phyloP scores from a whole-genome alignment of 148 eudicot species.

The Salicornia ramosissima region DNA sequence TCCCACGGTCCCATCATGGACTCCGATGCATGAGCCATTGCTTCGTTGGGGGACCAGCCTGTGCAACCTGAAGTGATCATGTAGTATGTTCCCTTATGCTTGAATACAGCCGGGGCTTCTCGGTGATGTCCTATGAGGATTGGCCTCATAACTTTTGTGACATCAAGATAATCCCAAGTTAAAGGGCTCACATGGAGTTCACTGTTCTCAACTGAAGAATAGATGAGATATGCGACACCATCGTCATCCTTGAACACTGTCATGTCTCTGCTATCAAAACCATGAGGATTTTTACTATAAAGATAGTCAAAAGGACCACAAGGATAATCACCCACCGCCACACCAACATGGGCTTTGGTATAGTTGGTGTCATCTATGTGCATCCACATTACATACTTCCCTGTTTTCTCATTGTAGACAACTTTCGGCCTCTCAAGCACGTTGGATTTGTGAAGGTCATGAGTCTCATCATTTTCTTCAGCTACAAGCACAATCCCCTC shows the following conservation, averaged over 20 bases:
- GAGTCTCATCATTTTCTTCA: conserved; percentile 70
- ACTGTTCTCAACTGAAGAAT: conserved; percentile 84
- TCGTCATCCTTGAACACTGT: conserved; percentile 91
- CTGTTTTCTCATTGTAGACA: conserved; percentile 58
- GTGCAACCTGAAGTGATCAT: conserved; percentile 96
- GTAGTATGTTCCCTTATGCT: conserved; percentile 79
- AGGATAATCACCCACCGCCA: conserved; percentile 66
- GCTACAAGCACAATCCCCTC: conserved; percentile 88
- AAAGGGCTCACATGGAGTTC: conserved; percentile 95
- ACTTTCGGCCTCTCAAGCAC: conserved; percentile 98
- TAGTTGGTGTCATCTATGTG: conserved; percentile 86
- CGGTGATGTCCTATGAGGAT: conserved; percentile 73
- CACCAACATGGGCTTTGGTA: conserved; percentile 85
- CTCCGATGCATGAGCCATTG: conserved; percentile 75
- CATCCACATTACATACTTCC: conserved; percentile 98
- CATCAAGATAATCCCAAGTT: conserved; percentile 64
- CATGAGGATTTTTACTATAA: conserved; percentile 76
- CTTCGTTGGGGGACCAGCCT: conserved; percentile 97
- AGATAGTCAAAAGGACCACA: conserved; percentile 84
- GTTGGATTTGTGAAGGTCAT: conserved; percentile 86
- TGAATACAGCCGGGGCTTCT: conserved; percentile 92
- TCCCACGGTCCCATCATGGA: conserved; percentile 91
- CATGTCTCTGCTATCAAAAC: conserved; percentile 91
- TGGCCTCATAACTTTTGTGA: conserved; percentile 47
- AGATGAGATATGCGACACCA: conserved; percentile 67